phyloP scores from a whole-genome alignment of 441 rosid genomes.

The Pelargonium myrrhifolium region DNA sequence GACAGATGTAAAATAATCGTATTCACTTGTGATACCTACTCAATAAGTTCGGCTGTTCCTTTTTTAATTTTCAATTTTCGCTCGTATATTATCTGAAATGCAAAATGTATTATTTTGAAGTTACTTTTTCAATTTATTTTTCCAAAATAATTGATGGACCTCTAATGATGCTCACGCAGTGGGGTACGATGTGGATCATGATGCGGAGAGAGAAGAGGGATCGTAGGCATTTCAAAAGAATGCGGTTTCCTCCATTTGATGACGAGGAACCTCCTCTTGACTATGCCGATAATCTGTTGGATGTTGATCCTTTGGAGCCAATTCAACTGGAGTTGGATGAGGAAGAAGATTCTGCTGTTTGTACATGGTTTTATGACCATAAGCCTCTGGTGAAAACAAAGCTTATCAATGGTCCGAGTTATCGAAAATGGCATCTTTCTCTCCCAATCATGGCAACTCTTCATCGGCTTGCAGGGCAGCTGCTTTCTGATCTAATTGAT shows the following conservation, averaged over 20 bases:
- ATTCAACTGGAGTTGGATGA: conserved; percentile 89
- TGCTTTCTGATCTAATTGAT: conserved; percentile 88
- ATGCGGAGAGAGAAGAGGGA: conserved; percentile 99
- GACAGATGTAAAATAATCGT: too few species aligned
- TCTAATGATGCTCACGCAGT: conserved; percentile 29
- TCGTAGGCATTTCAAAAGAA: conserved; percentile 92
- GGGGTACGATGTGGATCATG: conserved; percentile 99
- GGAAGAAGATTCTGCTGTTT: conserved; percentile 96
- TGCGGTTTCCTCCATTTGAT: conserved; percentile 99
- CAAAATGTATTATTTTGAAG: background rate
- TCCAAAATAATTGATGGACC: background rate
- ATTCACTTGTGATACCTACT: background rate
- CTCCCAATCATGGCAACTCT: conserved; percentile 98
- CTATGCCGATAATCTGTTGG: conserved; percentile 93
- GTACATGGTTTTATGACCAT: conserved; percentile 97
- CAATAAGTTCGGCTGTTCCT: background rate
- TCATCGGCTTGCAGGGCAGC: conserved; percentile 96
- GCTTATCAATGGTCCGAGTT: conserved; percentile 97
- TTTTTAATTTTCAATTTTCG: background rate
- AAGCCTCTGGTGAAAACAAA: conserved; percentile 96
- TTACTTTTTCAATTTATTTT: background rate
- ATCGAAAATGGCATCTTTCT: conserved; percentile 96
- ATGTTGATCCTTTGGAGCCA: conserved; percentile 96
- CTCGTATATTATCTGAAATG: background rate
- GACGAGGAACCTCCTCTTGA: conserved; percentile 98